Evolutionary conservation across 1,284 basidiomycete species (phyloP).

Genomic region (Tylopilus sp.): DNA sequence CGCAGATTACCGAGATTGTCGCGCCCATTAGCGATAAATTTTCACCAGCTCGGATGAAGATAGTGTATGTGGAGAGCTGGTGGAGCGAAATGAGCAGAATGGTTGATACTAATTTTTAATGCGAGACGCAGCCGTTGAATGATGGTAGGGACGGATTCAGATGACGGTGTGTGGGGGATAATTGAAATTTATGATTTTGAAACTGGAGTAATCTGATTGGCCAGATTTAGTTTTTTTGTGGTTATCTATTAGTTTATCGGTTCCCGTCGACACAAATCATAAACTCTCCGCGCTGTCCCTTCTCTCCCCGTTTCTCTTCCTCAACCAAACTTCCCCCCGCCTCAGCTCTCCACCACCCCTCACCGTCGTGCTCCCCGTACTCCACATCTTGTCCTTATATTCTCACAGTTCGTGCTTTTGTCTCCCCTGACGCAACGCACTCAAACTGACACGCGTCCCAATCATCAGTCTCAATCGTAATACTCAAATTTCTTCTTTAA

Average conservation of each 20-base stretch:
- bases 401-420: conserved; percentile 6
- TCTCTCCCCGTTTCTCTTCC: conserved; percentile 27
- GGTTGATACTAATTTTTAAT: conserved; percentile 9
- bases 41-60: conserved; percentile 24
- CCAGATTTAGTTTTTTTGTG: conserved; percentile 29
- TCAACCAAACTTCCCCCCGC: conserved; percentile 10
- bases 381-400: not conserved
- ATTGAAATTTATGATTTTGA: conserved; percentile 24
- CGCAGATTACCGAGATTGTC: conserved; percentile 30
- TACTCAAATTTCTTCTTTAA: conserved; percentile 24
- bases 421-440: not conserved
- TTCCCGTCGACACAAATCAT: conserved; percentile 37
- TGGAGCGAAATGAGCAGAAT: not conserved
- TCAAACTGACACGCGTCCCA: conserved; percentile 10
- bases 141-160: conserved; percentile 8
- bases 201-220: conserved; percentile 39
- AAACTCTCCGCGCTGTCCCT: conserved; percentile 28
- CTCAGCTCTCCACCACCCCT: not conserved
- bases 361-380: not conserved
- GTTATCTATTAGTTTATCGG: conserved; percentile 39
- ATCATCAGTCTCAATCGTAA: conserved; percentile 19
- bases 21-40: conserved; percentile 32
- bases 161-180: conserved; percentile 9
- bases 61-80: conserved; percentile 4
- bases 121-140: not conserved